Conservation (phyloP, 75 land plant genomes). For the Cunninghamia lanceolata region DNA sequence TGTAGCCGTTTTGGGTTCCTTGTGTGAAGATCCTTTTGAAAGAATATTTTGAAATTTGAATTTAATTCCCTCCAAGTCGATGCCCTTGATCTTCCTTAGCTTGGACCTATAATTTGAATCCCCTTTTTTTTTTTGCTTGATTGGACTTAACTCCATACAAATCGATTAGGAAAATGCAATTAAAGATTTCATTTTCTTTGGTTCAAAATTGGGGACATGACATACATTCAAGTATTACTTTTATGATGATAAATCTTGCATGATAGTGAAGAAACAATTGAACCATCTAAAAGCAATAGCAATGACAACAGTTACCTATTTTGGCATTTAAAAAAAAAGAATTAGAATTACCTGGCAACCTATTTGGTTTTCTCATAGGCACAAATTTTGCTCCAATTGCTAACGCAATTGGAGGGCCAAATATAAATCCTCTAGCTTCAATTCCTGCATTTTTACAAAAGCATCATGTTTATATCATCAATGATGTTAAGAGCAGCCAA, state of each 20-base stretch:
- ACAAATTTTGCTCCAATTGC: constrained; percentile 91
- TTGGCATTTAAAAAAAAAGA: background rate
- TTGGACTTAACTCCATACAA: no score
- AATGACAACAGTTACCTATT: background rate
- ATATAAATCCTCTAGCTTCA: constrained; percentile 93
- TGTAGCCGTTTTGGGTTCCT: no score
- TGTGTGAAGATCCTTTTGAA: no score
- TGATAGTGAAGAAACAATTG: background rate
- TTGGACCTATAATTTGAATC: no score
- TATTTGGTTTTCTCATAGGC: constrained; percentile 73
- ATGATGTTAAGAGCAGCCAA: background rate
- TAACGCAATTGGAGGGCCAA: constrained; percentile 91
- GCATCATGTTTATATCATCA: background rate
- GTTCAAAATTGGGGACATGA: no score
- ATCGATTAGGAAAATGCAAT: no score
- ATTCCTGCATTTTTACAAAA: constrained; percentile 45
- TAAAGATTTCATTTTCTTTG: no score
- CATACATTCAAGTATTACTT: background rate
- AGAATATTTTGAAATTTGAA: no score
- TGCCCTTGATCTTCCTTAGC: no score
- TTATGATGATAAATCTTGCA: background rate
- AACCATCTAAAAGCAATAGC: background rate
- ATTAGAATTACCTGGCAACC: constrained; percentile 60
- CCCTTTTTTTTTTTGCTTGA: no score
- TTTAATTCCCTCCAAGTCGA: no score